A percentile compares a stretch with the other conserved stretches of the same genome.
Conservation (phyloP, 2,329 filamentous ascomycete genomes). For the Ceratocystis papillata region DNA sequence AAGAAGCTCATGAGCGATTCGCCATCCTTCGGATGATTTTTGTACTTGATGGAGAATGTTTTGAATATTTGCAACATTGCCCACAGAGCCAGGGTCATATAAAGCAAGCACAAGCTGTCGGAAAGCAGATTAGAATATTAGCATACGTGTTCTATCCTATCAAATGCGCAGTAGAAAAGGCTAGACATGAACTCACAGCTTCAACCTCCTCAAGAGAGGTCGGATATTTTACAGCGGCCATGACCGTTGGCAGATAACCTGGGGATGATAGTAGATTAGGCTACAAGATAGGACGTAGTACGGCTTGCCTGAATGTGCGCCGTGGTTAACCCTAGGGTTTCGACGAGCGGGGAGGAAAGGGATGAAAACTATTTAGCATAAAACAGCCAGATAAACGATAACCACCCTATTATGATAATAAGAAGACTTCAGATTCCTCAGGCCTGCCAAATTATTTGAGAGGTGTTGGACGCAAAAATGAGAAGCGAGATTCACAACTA, state of each 20-base stretch:
- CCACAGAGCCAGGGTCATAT: conserved; percentile 43
- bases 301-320: not conserved
- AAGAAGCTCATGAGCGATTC: conserved; percentile 67
- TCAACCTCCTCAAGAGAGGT: conserved; percentile 24
- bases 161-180: not conserved
- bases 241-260: not conserved
- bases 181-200: conserved; percentile 17
- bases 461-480: not conserved
- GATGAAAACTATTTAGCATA: not conserved
- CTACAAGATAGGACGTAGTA: not conserved
- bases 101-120: conserved; percentile 41
- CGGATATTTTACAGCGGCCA: conserved; percentile 19
- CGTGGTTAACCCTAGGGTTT: not conserved
- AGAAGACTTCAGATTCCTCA: too few species aligned
- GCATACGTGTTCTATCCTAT: not conserved
- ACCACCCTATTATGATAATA: too few species aligned
- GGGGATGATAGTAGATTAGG: not conserved
- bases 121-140: not conserved
- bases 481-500: not conserved
- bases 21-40: conserved; percentile 71
- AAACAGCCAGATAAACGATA: not conserved
- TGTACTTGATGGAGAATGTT: conserved; percentile 69
- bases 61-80: conserved; percentile 47
- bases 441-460: not conserved
- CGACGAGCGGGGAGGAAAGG: not conserved